A percentile compares a stretch with the other conserved stretches of the same genome.
These are phyloP conservation scores for Schwanniomyces vanrijiae DNA, from an alignment of 805 yeast genomes.

Conservation along the genomic window DNA sequence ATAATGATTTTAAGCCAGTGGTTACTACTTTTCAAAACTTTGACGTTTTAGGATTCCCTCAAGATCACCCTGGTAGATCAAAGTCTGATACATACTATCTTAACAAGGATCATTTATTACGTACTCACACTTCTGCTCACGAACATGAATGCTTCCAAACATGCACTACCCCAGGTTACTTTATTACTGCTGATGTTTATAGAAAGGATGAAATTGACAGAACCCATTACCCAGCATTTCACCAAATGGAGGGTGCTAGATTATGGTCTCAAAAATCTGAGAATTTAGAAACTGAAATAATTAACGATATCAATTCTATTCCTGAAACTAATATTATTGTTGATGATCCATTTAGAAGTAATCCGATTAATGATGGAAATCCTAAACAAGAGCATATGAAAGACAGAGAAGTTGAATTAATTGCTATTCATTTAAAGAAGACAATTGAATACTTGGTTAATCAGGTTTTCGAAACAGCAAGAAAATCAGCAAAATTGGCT, in stretches of 20 bases:
- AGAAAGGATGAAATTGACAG: slow-evolving; percentile 93
- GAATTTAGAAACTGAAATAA: slow-evolving; percentile 39
- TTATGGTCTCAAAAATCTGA: slow-evolving; percentile 64
- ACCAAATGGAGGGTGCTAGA: slow-evolving; percentile 96
- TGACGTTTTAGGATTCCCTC: slow-evolving; percentile 88
- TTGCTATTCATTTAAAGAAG: slow-evolving; percentile 77
- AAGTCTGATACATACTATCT: slow-evolving; percentile 91
- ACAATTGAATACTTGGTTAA: slow-evolving; percentile 82
- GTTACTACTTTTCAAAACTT: slow-evolving; percentile 84
- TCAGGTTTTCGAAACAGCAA: slow-evolving; percentile 75
- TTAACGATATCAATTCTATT: slow-evolving; percentile 58
- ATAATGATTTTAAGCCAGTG: slow-evolving; percentile 77
- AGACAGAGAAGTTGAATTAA: slow-evolving; percentile 63
- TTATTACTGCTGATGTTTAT: slow-evolving; percentile 94
- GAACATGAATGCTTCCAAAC: slow-evolving; percentile 79
- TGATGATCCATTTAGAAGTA: slow-evolving; percentile 58
- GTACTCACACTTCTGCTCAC: slow-evolving; percentile 98
- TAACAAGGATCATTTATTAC: slow-evolving; percentile 65
- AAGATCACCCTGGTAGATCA: slow-evolving; percentile 90
- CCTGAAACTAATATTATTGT: slow-evolving; percentile 72
- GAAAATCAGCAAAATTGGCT: slow-evolving; percentile 56
- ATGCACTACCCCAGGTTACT: slow-evolving; percentile 76
- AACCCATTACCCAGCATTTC: slow-evolving; percentile 96
- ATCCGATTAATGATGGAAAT: slow-evolving; percentile 57
- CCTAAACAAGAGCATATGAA: slow-evolving; percentile 83